Base-by-base conservation (phyloP, 306 rosid genomes). In the Ceratonia siliqua region DNA sequence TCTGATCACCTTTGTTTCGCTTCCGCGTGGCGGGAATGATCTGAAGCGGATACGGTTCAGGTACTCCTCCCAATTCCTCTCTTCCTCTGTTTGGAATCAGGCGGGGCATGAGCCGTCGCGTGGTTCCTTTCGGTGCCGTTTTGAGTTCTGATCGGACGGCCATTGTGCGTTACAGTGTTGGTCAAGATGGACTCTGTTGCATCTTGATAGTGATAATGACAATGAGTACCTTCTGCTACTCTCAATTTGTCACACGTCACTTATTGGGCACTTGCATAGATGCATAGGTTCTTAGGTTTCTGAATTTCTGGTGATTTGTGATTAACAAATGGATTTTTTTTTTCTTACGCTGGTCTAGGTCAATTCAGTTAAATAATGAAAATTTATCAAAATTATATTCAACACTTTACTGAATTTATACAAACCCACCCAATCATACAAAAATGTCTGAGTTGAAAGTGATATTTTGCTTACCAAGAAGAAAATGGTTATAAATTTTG, bases 1-100 rank as follows among this genome's bases (percentile, higher is more conserved):
- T 73, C 79, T 90, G 48, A 88, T 90, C 66, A 90, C 91, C n/a
- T 90, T 90, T 73, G 90, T 90, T 32, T 90, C 93, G 7, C 86
- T 90, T 56, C 96, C 91, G 38, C 84, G 90, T 59, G 96, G 96
- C 79, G 96, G 93, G 74, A 90, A 90, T 54, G 93, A 90, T 76
- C 93, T 90, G 14, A 90, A 88, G 73, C 90, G 96, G 22, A 90
- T 90, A 68, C 91, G 93, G 21, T 90, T 90, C 91, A 88, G 96
- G 96, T 90, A 75, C 79, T 64, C 33, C 56, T 18, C 8, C 25
- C 12, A 10, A 1, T 12, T 20, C 14, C 49, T 6, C 18, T 18
- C 41, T 42, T 67, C 30, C 43, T 7, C 53, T 65, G 69, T 50
- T 57, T 28, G 61, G 0, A 6, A 68, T 68, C 1, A 20, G 52